These are phyloP conservation scores for Rubia tinctorum DNA, from an alignment of 305 asterid species.

Conservation along the genomic window DNA sequence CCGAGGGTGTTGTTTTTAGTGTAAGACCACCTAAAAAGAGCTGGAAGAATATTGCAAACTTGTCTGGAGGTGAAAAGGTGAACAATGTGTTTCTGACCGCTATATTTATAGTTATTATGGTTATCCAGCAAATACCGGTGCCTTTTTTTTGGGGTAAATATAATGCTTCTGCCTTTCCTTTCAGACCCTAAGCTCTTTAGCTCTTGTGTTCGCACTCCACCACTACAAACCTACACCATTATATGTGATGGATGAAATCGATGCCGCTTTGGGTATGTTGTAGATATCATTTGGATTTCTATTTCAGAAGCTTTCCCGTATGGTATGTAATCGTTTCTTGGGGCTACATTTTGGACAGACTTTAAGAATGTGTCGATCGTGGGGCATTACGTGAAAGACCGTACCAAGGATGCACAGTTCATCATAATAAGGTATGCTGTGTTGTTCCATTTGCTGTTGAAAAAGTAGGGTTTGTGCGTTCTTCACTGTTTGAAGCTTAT, in stretches of 20 bases:
- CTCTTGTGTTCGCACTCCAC: slow-evolving; percentile 96
- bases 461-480: too few species aligned
- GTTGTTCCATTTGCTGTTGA: neutral
- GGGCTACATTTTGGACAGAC: slow-evolving; percentile 35
- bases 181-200: slow-evolving; percentile 96
- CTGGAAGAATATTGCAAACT: slow-evolving; percentile 97
- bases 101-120: too few species aligned
- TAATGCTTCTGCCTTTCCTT: slow-evolving; percentile 9
- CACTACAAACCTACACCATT: slow-evolving; percentile 99
- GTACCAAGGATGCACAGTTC: slow-evolving; percentile 97
- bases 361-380: slow-evolving; percentile 96
- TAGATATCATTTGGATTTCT: neutral
- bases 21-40: slow-evolving; percentile 99
- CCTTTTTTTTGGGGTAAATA: neutral
- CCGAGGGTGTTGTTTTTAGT: slow-evolving; percentile 97
- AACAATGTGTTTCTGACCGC: neutral
- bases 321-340: neutral
- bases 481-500: neutral
- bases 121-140: neutral
- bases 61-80: slow-evolving; percentile 99
- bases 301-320: neutral
- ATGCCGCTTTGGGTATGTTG: slow-evolving; percentile 87
- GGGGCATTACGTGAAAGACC: slow-evolving; percentile 98
- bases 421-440: slow-evolving; percentile 71
- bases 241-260: slow-evolving; percentile 85